Conservation (phyloP, 2,329 filamentous ascomycete species). For the Penicillium sp. region DNA sequence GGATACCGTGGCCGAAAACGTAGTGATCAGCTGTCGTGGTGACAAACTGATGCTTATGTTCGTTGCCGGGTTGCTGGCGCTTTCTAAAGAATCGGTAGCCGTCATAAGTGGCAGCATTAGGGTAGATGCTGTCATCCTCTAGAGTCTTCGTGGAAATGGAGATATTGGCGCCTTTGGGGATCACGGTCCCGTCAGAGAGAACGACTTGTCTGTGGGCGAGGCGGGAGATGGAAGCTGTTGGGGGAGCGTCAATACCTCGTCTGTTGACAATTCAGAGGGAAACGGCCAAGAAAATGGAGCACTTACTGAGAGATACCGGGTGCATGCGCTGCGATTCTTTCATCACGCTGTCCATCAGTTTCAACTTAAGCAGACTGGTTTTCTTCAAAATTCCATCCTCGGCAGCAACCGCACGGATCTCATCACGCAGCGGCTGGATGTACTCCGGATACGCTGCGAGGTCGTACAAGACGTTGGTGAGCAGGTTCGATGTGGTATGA, state of each 20-base stretch:
- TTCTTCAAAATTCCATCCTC: slow-evolving; percentile 40
- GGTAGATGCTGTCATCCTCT: slow-evolving; percentile 29
- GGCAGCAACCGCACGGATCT: slow-evolving; percentile 46
- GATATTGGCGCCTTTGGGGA: slow-evolving; percentile 30
- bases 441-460: slow-evolving; percentile 52
- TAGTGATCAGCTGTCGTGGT: slow-evolving; percentile 31
- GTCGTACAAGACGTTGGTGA: slow-evolving; percentile 53
- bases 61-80: slow-evolving; percentile 30
- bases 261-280: not conserved
- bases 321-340: slow-evolving; percentile 34
- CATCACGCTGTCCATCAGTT: slow-evolving; percentile 37
- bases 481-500: slow-evolving; percentile 34
- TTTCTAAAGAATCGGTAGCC: slow-evolving; percentile 35
- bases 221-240: slow-evolving; percentile 27
- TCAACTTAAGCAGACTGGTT: slow-evolving; percentile 33
- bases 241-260: not conserved
- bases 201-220: slow-evolving; percentile 20
- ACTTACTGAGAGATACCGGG: slow-evolving; percentile 28
- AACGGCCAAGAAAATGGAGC: not conserved
- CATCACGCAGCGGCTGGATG: slow-evolving; percentile 51
- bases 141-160: slow-evolving; percentile 24
- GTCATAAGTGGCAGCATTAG: slow-evolving; percentile 31
- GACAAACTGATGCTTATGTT: slow-evolving; percentile 30
- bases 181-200: slow-evolving; percentile 30
- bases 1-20: slow-evolving; percentile 38